Percentiles rank a stretch among this genome's conserved stretches.
phyloP scores from a whole-genome alignment of 1,284 basidiomycete genomes.

The Trametes hirsuta region DNA sequence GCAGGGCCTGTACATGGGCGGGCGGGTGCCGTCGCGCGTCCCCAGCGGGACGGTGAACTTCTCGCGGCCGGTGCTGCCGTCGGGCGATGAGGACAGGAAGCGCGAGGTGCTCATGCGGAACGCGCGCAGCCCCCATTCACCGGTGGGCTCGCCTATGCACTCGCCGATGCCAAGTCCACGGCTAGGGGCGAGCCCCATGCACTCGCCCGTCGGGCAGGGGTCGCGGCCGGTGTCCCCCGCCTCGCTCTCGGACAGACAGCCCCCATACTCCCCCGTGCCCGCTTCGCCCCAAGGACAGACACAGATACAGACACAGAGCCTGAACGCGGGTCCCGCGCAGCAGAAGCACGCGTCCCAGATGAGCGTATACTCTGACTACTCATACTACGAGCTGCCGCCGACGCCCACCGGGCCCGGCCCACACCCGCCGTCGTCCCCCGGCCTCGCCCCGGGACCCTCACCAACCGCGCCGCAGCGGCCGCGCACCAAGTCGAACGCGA shows the following conservation, averaged over 20 bases:
- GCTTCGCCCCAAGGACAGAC: conserved; percentile 4
- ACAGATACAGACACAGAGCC: conserved; percentile 1
- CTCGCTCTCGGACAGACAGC: conserved; percentile 9
- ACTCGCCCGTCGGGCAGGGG: background rate
- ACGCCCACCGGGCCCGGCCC: conserved; percentile 20
- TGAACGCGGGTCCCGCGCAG: conserved; percentile 1
- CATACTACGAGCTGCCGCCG: conserved; percentile 56
- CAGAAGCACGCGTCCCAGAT: conserved; percentile 30
- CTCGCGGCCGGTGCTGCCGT: conserved; percentile 56
- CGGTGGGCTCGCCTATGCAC: conserved; percentile 16
- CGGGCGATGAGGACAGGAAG: conserved; percentile 55
- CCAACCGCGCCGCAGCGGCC: background rate
- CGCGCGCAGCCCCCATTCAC: conserved; percentile 29
- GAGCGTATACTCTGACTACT: conserved; percentile 68
- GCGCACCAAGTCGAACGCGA: conserved; percentile 4
- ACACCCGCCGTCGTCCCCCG: conserved; percentile 17
- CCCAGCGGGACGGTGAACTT: conserved; percentile 46
- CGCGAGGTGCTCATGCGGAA: conserved; percentile 65
- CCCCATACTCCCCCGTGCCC: background rate
- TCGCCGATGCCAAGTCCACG: conserved; percentile 14
- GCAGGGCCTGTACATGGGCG: conserved; percentile 31
- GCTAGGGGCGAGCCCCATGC: background rate
- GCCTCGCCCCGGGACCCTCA: conserved; percentile 13
- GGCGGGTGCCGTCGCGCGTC: conserved; percentile 23
- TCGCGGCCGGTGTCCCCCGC: conserved; percentile 15